Percentiles rank a stretch among this genome's conserved stretches.
phyloP scores from a whole-genome alignment of 257 asterid species.

The Solanum okadae region DNA sequence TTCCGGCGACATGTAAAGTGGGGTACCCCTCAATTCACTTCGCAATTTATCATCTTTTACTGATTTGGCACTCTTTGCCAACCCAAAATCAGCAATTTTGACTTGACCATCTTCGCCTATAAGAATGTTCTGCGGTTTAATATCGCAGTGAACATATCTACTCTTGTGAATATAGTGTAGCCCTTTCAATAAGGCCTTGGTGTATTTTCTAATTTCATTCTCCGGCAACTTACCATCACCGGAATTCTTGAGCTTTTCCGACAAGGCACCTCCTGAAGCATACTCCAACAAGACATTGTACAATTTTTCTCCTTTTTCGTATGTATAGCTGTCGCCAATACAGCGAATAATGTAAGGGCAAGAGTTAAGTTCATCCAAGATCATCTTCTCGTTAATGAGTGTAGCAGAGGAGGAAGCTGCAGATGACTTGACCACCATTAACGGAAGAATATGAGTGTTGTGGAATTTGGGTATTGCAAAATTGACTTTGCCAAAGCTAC shows the following conservation, averaged over 20 bases:
- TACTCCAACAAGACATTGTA: constrained; percentile 76
- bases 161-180: constrained; percentile 38
- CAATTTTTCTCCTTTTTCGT: constrained; percentile 60
- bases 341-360: constrained; percentile 64
- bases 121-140: constrained; percentile 72
- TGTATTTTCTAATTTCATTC: constrained; percentile 31
- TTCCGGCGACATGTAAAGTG: constrained; percentile 92
- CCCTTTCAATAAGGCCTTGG: constrained; percentile 44
- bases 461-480: constrained; percentile 32
- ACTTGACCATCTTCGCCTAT: constrained; percentile 26
- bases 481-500: constrained; percentile 69
- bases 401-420: constrained; percentile 33
- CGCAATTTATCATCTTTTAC: background rate
- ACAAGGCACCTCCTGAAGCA: constrained; percentile 61
- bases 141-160: constrained; percentile 84
- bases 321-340: constrained; percentile 44
- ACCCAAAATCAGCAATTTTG: constrained; percentile 76
- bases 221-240: constrained; percentile 30
- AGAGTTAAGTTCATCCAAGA: constrained; percentile 41
- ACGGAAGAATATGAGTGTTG: background rate
- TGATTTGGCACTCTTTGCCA: constrained; percentile 34
- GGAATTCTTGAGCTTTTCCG: constrained; percentile 33
- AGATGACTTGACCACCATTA: constrained; percentile 69
- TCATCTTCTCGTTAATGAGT: constrained; percentile 37
- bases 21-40: constrained; percentile 69